Conservation (phyloP, 2,329 filamentous ascomycete genomes). For the Talaromyces piceae region DNA sequence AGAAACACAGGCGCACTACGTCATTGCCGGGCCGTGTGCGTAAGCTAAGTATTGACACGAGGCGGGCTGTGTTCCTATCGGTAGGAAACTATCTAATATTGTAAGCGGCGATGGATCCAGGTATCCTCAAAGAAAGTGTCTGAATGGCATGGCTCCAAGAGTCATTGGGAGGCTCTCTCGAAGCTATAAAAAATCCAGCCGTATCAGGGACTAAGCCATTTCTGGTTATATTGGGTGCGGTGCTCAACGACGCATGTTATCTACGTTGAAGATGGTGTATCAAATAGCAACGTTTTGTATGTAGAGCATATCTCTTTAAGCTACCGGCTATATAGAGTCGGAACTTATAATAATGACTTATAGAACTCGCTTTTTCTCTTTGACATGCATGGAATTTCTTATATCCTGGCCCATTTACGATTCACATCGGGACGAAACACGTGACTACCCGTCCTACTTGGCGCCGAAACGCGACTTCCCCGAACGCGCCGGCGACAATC, state of each 20-base stretch:
- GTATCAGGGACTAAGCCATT: not conserved
- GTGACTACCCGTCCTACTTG: slow-evolving; percentile 2
- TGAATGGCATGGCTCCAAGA: too few relatives aligned
- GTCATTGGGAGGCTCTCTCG: too few relatives aligned
- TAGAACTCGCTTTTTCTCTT: not conserved
- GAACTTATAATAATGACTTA: not conserved
- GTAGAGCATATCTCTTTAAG: too few relatives aligned
- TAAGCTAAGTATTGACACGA: not conserved
- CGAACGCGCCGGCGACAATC: slow-evolving; percentile 4
- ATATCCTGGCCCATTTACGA: not conserved
- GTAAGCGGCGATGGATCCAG: too few relatives aligned
- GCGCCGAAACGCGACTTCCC: not conserved
- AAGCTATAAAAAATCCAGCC: not conserved
- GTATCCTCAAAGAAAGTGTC: too few relatives aligned
- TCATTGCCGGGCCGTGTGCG: not conserved
- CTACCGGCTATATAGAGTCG: not conserved
- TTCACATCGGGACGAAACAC: not conserved
- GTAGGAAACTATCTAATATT: too few relatives aligned
- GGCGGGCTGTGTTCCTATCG: not conserved
- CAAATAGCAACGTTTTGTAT: not conserved
- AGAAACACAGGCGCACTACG: not conserved
- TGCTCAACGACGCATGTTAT: too few relatives aligned
- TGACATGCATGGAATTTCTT: not conserved
- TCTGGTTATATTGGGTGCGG: not conserved
- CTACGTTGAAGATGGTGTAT: not conserved